Conservation (phyloP, 495 filamentous ascomycete genomes). For the Rhypophila decipiens region DNA sequence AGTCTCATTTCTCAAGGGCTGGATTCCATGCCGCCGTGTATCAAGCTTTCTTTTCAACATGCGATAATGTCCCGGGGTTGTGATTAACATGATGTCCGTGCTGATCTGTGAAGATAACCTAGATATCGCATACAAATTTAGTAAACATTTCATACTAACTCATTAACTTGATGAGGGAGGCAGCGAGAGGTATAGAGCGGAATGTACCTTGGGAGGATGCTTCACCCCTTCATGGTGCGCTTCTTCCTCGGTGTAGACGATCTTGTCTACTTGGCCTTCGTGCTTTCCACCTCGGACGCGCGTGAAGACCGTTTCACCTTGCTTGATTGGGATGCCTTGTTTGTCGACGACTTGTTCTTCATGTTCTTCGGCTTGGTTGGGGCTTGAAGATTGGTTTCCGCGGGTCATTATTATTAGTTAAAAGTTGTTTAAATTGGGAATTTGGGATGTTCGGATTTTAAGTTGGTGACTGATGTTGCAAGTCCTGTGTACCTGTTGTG, state of each 20-base stretch:
- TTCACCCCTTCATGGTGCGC: conserved; percentile 33
- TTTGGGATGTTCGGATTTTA: too few relatives aligned
- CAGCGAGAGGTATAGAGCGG: too few relatives aligned
- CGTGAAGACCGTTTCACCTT: background rate
- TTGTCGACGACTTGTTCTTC: background rate
- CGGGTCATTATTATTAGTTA: too few relatives aligned
- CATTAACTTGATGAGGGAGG: background rate
- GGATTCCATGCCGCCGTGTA: too few relatives aligned
- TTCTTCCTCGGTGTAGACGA: conserved; percentile 28
- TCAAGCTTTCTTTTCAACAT: too few relatives aligned
- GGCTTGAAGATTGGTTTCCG: too few relatives aligned
- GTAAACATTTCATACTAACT: background rate
- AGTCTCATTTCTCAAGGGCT: too few relatives aligned
- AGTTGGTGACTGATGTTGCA: too few relatives aligned
- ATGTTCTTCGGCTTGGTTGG: too few relatives aligned
- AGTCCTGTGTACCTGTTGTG: too few relatives aligned
- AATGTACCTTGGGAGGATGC: conserved; percentile 35
- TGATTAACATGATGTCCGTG: conserved; percentile 33
- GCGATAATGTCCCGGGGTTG: conserved; percentile 27
- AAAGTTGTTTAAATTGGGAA: too few relatives aligned
- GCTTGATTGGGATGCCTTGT: background rate
- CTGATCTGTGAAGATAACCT: conserved; percentile 30
- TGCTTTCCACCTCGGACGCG: background rate
- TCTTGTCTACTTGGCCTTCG: background rate
- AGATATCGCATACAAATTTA: background rate